phyloP scores from a whole-genome alignment of 139 green algal species.

The Raphidocelis subcapitata region DNA sequence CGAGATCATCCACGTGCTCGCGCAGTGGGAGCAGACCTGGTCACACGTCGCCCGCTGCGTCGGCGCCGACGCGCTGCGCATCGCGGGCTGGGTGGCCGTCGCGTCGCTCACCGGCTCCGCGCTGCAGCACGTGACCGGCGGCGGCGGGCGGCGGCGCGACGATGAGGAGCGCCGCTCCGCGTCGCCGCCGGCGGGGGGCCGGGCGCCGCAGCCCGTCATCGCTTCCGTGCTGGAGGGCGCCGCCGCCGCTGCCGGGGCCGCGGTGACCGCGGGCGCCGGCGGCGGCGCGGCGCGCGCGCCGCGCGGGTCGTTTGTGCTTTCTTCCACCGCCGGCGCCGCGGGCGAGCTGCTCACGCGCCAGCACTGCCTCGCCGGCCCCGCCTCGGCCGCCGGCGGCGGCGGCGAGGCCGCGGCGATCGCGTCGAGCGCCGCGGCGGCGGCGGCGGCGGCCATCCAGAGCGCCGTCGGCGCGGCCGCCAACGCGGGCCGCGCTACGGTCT shows the following conservation, averaged over 20 bases:
- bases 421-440: no score
- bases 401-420: no score
- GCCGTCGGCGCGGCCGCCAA: background rate
- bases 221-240: no score
- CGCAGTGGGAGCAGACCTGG: constrained; percentile 32
- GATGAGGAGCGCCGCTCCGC: background rate
- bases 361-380: no score
- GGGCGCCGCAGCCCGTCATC: no score
- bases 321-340: background rate
- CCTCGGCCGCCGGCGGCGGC: no score
- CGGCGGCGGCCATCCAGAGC: no score
- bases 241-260: no score
- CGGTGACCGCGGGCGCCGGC: no score
- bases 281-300: no score
- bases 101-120: background rate
- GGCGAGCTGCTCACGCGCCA: background rate
- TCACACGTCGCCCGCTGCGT: constrained; percentile 23
- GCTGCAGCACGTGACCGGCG: background rate
- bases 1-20: constrained; percentile 22
- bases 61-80: constrained; percentile 14
- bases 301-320: no score
- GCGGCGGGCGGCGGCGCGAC: background rate
- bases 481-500: background rate
- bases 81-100: constrained; percentile 2
- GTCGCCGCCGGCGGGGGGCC: no score